Base-by-base conservation (phyloP, 1,139 yeast species). In the Meyerozyma elateridarum region DNA sequence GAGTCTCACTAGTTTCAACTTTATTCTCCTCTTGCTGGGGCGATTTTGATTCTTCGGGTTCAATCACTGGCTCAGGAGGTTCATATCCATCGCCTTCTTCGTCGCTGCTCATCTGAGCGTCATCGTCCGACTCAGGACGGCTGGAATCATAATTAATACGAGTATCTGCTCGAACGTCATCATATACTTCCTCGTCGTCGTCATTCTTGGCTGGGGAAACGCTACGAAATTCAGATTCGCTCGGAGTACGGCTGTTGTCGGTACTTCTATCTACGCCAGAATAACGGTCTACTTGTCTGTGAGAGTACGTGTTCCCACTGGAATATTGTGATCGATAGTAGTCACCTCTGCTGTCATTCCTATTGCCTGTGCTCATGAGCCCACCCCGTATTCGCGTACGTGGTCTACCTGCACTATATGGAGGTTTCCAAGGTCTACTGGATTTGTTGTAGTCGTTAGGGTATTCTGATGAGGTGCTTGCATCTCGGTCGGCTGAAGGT, bases 71-170 rank as follows among this genome's bases (percentile, higher is more conserved):
- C 18, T 24, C 27, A 3, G 27, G 27, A 14, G 27, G 27, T 12
- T 24, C 27, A 15, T 24, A 24, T 11, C 15, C 27, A 11, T 24
- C 27, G 9, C 12, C 27, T 11, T 24, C 27, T n/a, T 24, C 27
- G 19, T 24, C 27, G 5, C 13, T 14, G 17, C 27, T 24, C 8
- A 14, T 18, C 2, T 17, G 27, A 7, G 27, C 15, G 6, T 14
- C 27, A 18, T 24, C 9, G n/a, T 24, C 27, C 11, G 18, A 15
- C 18, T 24, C 14, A 9, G 17, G 14, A 8, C 27, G 27, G 18
- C 12, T 16, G 3, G 27, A 13, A n/a, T 24, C 27, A 8, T 15
- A 13, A 7, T 24, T 18, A 4, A 18, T 18, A 9, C 15, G 14
- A n/a, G 15, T 18, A 7, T 24, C 27, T 8, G 18, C 27, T 7